Conservation (phyloP, 2,329 filamentous ascomycete species). For the Xylaria sp. region DNA sequence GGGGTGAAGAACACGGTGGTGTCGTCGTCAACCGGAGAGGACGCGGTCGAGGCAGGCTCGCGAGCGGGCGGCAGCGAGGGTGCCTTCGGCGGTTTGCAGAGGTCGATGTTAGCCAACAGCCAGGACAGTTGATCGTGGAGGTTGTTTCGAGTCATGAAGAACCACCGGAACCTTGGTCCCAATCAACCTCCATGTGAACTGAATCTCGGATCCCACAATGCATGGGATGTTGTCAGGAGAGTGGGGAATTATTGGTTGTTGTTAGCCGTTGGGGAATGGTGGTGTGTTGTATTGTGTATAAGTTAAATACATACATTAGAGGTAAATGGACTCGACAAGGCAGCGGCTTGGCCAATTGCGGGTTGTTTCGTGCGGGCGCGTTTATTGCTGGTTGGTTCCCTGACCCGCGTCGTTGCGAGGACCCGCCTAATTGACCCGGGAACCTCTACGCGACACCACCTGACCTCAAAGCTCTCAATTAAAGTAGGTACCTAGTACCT, state of each 20-base stretch:
- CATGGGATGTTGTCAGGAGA: constrained; percentile 23
- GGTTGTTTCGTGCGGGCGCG: constrained; percentile 23
- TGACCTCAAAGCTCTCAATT: constrained; percentile 39
- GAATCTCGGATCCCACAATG: constrained; percentile 35
- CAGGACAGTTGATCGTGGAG: constrained; percentile 67
- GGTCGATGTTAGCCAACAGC: constrained; percentile 62
- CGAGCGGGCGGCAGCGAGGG: constrained; percentile 52
- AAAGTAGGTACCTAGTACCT: background rate
- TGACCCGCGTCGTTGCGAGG: constrained; percentile 29
- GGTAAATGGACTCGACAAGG: background rate
- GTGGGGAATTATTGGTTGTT: constrained; percentile 19
- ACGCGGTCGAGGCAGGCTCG: constrained; percentile 41
- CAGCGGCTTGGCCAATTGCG: background rate
- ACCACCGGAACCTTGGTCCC: constrained; percentile 54
- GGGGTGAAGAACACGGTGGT: constrained; percentile 39
- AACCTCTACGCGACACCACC: constrained; percentile 39
- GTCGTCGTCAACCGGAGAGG: constrained; percentile 42
- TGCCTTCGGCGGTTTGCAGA: constrained; percentile 54
- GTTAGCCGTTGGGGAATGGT: constrained; percentile 4
- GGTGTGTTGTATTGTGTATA: constrained; percentile 1
- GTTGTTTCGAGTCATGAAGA: constrained; percentile 73
- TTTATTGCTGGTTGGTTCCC: background rate
- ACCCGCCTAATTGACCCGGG: constrained; percentile 37
- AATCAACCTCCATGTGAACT: constrained; percentile 48
- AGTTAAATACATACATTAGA: background rate